A percentile compares a stretch with the other conserved stretches of the same genome.
These are phyloP conservation scores for Colletotrichum chrysophilum DNA, from an alignment of 2,329 filamentous ascomycete species.

Conservation along the genomic window DNA sequence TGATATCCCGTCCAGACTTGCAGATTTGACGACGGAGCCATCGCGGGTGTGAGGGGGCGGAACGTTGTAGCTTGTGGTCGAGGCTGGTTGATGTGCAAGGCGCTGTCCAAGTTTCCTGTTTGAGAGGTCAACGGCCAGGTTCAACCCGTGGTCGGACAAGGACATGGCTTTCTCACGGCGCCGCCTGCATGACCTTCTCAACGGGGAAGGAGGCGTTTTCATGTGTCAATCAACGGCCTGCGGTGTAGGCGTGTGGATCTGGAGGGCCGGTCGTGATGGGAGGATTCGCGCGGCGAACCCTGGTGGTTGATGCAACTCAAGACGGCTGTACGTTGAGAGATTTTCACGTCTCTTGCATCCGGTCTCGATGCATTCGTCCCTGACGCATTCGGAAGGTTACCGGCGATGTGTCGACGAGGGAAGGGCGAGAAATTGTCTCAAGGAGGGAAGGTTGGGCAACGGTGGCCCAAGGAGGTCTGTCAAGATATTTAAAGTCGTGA, in stretches of 20 bases:
- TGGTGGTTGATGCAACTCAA: conserved; percentile 16
- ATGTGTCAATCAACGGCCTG: background rate
- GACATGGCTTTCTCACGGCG: background rate
- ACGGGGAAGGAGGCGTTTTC: background rate
- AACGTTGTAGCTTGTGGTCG: background rate
- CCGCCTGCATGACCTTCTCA: background rate
- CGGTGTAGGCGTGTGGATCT: background rate
- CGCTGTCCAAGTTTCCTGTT: background rate
- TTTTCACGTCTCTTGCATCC: background rate
- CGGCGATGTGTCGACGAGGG: background rate
- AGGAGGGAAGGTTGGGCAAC: background rate
- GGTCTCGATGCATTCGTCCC: background rate
- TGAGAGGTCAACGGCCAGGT: background rate
- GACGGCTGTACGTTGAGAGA: background rate
- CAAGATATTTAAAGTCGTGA: conserved; percentile 13
- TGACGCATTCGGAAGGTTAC: background rate
- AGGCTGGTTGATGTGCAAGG: background rate
- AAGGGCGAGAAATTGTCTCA: background rate
- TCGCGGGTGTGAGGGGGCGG: background rate
- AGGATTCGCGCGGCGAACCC: background rate
- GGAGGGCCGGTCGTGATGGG: background rate
- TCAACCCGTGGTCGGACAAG: background rate
- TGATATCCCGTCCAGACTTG: background rate
- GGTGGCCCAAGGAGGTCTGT: background rate
- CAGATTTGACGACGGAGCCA: background rate